Evolutionary conservation across 2,329 filamentous ascomycete genomes (phyloP).

Genomic region (Exserohilum rostratum): DNA sequence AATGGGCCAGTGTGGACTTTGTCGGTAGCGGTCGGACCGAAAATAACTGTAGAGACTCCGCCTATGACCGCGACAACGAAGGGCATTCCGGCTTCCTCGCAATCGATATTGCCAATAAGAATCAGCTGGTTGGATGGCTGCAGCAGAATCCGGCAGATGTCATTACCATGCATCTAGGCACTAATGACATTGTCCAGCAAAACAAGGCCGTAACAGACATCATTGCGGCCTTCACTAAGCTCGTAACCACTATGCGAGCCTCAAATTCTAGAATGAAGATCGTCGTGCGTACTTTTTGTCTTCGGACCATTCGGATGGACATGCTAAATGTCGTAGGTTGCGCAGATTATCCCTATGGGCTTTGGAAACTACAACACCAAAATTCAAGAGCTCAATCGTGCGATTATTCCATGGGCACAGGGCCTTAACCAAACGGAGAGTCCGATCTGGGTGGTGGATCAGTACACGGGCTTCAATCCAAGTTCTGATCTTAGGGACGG

Average conservation of each 20-base stretch:
- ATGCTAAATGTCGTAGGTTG: constrained; percentile 39
- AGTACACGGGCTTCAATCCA: constrained; percentile 49
- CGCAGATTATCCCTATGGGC: constrained; percentile 50
- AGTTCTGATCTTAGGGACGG: constrained; percentile 47
- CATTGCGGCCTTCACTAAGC: constrained; percentile 50
- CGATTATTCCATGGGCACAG: constrained; percentile 49
- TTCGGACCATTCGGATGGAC: neutral
- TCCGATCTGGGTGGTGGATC: constrained; percentile 53
- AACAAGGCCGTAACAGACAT: constrained; percentile 46
- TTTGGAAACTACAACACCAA: constrained; percentile 44
- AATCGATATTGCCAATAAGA: constrained; percentile 52
- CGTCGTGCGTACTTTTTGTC: constrained; percentile 41
- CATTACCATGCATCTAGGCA: constrained; percentile 56
- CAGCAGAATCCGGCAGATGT: constrained; percentile 53
- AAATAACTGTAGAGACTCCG: constrained; percentile 45
- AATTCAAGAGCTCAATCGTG: constrained; percentile 49
- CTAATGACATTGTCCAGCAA: constrained; percentile 53
- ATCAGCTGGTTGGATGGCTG: constrained; percentile 54
- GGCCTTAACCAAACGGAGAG: constrained; percentile 49
- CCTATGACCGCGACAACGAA: constrained; percentile 54
- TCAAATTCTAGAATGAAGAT: constrained; percentile 53
- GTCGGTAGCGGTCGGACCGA: constrained; percentile 43
- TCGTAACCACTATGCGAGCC: constrained; percentile 45
- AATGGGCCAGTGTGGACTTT: constrained; percentile 49
- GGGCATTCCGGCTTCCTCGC: constrained; percentile 54